phyloP scores from a whole-genome alignment of 768 basidiomycete species.

The Baorangia bicolor region DNA sequence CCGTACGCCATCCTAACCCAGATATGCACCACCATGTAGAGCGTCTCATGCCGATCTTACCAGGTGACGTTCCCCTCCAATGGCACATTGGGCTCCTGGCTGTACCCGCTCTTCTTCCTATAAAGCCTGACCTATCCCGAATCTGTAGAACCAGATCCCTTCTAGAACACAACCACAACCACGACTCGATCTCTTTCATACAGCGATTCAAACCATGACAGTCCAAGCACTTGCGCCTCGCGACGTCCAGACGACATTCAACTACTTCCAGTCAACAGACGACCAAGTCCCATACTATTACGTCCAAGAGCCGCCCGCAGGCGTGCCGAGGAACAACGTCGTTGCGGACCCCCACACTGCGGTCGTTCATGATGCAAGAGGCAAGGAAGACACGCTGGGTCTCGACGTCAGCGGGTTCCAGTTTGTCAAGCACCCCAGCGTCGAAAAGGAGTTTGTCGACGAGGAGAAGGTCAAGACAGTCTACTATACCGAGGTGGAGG shows the following conservation, averaged over 20 bases:
- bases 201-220: constrained; percentile 14
- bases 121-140: background rate
- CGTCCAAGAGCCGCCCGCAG: constrained; percentile 24
- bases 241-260: constrained; percentile 36
- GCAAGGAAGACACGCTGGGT: constrained; percentile 23
- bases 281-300: constrained; percentile 34
- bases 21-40: no score
- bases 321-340: constrained; percentile 28
- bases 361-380: constrained; percentile 30
- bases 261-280: constrained; percentile 31
- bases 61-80: no score
- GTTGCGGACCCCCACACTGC: background rate
- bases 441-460: constrained; percentile 37
- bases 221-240: constrained; percentile 25
- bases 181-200: background rate
- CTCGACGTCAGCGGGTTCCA: constrained; percentile 42
- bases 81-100: no score
- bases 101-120: background rate
- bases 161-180: background rate
- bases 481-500: constrained; percentile 42
- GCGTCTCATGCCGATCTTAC: no score
- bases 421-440: constrained; percentile 31
- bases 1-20: no score
- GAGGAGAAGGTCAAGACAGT: constrained; percentile 33
- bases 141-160: background rate